Conservation (phyloP, 2,329 filamentous ascomycete species). For the Mycocentrospora acerina region DNA sequence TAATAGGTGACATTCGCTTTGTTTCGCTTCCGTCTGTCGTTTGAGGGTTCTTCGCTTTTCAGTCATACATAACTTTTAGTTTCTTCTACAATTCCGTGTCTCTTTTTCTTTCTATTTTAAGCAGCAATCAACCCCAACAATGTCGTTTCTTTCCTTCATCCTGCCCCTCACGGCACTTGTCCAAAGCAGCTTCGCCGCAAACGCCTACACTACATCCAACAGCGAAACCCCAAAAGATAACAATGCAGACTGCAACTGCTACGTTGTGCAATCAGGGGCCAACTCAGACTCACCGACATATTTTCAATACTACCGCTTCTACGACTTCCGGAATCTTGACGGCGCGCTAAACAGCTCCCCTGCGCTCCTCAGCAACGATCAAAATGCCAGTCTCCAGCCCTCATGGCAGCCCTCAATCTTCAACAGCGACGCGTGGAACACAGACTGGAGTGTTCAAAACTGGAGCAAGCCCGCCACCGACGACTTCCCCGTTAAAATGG, state of each 20-base stretch:
- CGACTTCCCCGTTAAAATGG: slow-evolving; percentile 45
- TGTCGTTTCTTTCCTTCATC: slow-evolving; percentile 1
- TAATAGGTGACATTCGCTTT: too few relatives aligned
- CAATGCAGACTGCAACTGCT: slow-evolving; percentile 49
- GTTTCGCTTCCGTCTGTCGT: too few relatives aligned
- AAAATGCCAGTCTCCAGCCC: slow-evolving; percentile 17
- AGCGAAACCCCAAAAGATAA: slow-evolving; percentile 36
- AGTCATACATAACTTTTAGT: too few relatives aligned
- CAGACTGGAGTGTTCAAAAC: slow-evolving; percentile 45
- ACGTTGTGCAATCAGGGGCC: slow-evolving; percentile 47
- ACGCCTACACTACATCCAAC: slow-evolving; percentile 31
- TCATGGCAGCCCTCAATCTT: slow-evolving; percentile 43
- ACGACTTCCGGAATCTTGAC: slow-evolving; percentile 51
- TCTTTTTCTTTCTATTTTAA: too few relatives aligned
- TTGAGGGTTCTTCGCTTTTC: too few relatives aligned
- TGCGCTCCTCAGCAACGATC: slow-evolving; percentile 26
- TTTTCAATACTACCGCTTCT: slow-evolving; percentile 55
- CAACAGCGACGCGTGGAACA: slow-evolving; percentile 38
- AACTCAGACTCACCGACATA: slow-evolving; percentile 42
- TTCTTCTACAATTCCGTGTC: too few relatives aligned
- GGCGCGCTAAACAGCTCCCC: slow-evolving; percentile 28
- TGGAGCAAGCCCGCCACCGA: slow-evolving; percentile 47
- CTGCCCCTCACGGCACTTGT: slow-evolving; percentile 29
- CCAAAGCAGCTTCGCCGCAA: slow-evolving; percentile 21
- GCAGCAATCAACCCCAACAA: too few relatives aligned